A percentile compares a stretch with the other conserved stretches of the same genome.
Conservation (phyloP, 768 basidiomycete species). For the Xerocomellus dryophilus region DNA sequence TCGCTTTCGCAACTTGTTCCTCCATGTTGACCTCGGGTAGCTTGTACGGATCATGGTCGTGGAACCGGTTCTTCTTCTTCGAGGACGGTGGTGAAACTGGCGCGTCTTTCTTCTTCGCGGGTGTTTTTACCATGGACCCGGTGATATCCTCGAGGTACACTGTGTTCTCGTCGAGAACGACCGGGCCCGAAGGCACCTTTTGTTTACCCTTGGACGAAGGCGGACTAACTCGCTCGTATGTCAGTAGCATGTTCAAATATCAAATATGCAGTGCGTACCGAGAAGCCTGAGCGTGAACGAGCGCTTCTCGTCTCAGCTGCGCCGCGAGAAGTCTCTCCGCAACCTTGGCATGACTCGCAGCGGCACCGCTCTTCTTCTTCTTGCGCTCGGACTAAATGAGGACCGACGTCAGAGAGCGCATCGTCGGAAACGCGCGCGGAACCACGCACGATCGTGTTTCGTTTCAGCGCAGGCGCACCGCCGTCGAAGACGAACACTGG, state of each 20-base stretch:
- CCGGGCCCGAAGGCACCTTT: constrained; percentile 44
- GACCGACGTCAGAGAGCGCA: constrained; percentile 7
- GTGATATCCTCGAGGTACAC: constrained; percentile 90
- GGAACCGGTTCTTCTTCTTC: constrained; percentile 59
- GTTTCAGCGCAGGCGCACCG: constrained; percentile 88
- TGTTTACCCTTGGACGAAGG: constrained; percentile 42
- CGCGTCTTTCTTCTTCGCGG: constrained; percentile 29
- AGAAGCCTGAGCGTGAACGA: constrained; percentile 54
- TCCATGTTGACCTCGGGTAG: constrained; percentile 81
- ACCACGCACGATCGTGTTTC: constrained; percentile 74
- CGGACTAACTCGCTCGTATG: constrained; percentile 12
- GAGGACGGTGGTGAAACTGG: constrained; percentile 47
- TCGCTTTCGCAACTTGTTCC: constrained; percentile 57
- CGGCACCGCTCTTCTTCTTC: constrained; percentile 89
- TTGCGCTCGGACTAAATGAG: constrained; percentile 70
- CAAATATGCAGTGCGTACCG: constrained; percentile 35
- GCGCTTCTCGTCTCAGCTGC: constrained; percentile 85
- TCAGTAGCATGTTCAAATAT: not conserved
- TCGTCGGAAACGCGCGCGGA: not conserved
- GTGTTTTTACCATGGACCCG: constrained; percentile 50
- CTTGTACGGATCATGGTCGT: constrained; percentile 89
- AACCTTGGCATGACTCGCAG: constrained; percentile 76
- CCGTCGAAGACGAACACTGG: constrained; percentile 99
- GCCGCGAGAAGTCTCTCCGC: constrained; percentile 93
- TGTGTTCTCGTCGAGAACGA: constrained; percentile 63